Evolutionary conservation across 2,329 filamentous ascomycete species (phyloP).

Genomic region (Botrytis galanthina): DNA sequence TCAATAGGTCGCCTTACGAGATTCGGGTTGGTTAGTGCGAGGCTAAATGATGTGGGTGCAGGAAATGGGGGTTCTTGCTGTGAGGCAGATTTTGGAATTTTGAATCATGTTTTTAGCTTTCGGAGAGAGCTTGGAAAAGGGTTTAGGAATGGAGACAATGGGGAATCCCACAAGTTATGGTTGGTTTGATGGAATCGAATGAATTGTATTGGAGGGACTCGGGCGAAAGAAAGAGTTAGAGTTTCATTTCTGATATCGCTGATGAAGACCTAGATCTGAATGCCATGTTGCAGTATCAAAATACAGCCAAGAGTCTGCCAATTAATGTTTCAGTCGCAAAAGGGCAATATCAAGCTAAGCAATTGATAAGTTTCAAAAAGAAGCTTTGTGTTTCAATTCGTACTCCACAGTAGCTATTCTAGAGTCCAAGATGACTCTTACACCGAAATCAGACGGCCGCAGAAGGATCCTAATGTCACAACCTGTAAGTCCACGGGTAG

Average conservation of each 20-base stretch:
- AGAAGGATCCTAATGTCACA: not conserved
- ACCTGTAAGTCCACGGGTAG: not conserved
- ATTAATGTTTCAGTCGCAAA: not conserved
- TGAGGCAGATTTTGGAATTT: not conserved
- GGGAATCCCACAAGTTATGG: not conserved
- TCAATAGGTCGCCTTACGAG: conserved; percentile 17
- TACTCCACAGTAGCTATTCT: not conserved
- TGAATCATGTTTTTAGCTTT: not conserved
- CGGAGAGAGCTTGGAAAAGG: not conserved
- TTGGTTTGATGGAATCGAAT: not conserved
- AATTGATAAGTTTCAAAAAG: not conserved
- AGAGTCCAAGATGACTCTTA: conserved; percentile 2
- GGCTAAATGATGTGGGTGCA: not conserved
- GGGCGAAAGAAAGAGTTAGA: not conserved
- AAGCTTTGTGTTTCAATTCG: conserved; percentile 9
- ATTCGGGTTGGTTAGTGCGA: conserved; percentile 3
- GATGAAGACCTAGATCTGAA: not conserved
- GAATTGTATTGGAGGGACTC: not conserved
- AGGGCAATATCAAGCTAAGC: not conserved
- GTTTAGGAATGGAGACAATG: too few relatives aligned
- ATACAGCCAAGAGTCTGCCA: not conserved
- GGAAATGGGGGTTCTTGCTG: not conserved
- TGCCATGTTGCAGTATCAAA: not conserved
- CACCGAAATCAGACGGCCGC: conserved; percentile 1
- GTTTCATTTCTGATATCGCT: not conserved